Evolutionary conservation across 2,329 filamentous ascomycete genomes (phyloP).

Genomic region (Fusarium proliferatum): DNA sequence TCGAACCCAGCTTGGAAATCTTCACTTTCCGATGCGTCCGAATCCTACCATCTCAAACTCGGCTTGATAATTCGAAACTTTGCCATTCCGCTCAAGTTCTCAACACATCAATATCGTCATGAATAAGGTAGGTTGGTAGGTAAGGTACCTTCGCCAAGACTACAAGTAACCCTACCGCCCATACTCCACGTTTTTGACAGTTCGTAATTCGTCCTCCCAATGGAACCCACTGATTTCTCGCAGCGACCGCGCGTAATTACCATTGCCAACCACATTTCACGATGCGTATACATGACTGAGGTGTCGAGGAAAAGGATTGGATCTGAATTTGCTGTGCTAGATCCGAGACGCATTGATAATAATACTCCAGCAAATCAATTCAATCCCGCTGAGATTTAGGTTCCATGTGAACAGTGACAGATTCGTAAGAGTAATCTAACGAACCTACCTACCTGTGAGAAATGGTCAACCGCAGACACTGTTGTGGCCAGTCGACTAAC

Average conservation of each 20-base stretch:
- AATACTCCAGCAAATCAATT: background rate
- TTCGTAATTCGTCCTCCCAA: constrained; percentile 17
- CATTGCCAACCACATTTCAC: constrained; percentile 32
- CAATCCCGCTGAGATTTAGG: constrained; percentile 18
- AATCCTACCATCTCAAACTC: constrained; percentile 3
- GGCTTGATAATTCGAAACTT: background rate
- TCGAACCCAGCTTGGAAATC: background rate
- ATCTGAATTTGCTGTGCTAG: background rate
- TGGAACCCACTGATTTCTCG: constrained; percentile 24
- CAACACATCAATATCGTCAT: constrained; percentile 4
- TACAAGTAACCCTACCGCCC: constrained; percentile 31
- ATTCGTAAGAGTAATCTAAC: background rate
- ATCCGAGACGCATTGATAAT: background rate
- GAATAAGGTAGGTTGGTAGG: background rate
- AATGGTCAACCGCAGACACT: background rate
- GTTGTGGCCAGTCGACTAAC: background rate
- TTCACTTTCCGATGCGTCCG: constrained; percentile 30
- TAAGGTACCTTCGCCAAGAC: constrained; percentile 19
- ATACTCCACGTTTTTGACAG: constrained; percentile 28
- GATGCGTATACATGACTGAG: background rate
- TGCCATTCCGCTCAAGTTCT: background rate
- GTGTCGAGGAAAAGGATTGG: background rate
- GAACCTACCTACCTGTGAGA: background rate
- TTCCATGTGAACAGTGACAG: background rate
- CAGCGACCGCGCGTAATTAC: constrained; percentile 1